Conservation (phyloP, 768 basidiomycete species). For the Mycena haematopus region DNA sequence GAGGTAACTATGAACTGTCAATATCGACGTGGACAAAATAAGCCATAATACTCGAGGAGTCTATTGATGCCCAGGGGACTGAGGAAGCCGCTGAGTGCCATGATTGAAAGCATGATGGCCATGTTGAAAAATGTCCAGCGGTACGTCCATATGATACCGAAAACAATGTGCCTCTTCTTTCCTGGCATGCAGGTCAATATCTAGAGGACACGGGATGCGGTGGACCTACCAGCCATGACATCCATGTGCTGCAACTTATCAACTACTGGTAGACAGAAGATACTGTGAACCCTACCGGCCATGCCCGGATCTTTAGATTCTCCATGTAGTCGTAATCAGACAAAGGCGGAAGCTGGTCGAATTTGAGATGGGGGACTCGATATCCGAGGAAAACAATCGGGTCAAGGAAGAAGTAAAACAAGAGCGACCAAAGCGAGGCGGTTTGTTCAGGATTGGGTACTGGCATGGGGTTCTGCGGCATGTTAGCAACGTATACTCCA, state of each 20-base stretch:
- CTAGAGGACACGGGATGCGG: no score
- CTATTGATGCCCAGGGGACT: conserved; percentile 49
- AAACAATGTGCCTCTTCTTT: conserved; percentile 35
- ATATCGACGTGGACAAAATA: neutral
- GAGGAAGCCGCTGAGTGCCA: conserved; percentile 37
- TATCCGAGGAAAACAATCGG: conserved; percentile 52
- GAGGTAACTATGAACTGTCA: conserved; percentile 50
- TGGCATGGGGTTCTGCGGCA: conserved; percentile 39
- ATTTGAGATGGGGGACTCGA: conserved; percentile 49
- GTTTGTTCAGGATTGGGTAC: conserved; percentile 56
- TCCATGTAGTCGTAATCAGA: conserved; percentile 58
- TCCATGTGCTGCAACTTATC: conserved; percentile 17
- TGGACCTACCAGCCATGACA: no score
- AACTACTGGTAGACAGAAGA: conserved; percentile 21
- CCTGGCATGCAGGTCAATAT: neutral
- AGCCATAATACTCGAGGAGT: conserved; percentile 40
- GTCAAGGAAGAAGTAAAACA: conserved; percentile 62
- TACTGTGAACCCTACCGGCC: conserved; percentile 38
- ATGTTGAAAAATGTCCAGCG: conserved; percentile 35
- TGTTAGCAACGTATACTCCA: neutral
- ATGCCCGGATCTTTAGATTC: conserved; percentile 35
- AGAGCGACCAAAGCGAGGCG: conserved; percentile 49
- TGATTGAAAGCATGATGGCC: conserved; percentile 34
- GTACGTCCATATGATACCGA: conserved; percentile 49
- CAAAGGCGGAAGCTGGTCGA: conserved; percentile 66